Evolutionary conservation across 306 rosid species (phyloP), one percentile per base, ranked within the genome.

Genomic region (Cucumis hystrix): DNA sequence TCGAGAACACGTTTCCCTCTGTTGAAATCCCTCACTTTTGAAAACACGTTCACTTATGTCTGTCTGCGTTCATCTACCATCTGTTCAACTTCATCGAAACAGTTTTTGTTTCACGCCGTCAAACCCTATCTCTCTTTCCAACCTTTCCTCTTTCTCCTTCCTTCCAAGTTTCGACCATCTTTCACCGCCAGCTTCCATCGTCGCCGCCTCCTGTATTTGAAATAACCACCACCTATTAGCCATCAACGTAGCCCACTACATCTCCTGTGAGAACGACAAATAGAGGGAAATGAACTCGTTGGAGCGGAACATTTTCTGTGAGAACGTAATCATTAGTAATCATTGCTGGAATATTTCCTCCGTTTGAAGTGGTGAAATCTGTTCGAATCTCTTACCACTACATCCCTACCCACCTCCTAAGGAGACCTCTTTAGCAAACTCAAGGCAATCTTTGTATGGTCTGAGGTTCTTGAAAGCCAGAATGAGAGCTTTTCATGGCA

Each of bases 391-490:
- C 88, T 83, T 1, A 90, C 77, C 23, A 87, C 30, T 55, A 87
- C 72, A 82, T 77, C 80, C 33, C 86, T 83, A 63, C 85, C 81
- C 3, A 89, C 86, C 73, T 81, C 77, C 76, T 12, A n/a, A n/a
- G n/a, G n/a, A n/a, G n/a, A n/a, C n/a, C n/a, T n/a, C n/a, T n/a
- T n/a, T n/a, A 18, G 90, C 91, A 77, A 87, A 89, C 49, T 87
- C 91, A 82, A 87, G 94, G 77, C 87, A 87, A 43, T 83, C 94
- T 78, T 74, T 83, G 80, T 90, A 89, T 23, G 91, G 84, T 72
- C 89, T 43, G 17, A 83, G 80, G 81, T 86, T 87, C 82, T 89
- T 89, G 75, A 81, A 87, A 75, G 87, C 77, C 79, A 76, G 35
- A 62, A 89, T 74, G 64, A 87, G 90, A 64, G 80, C 73, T 41